Evolutionary conservation across 164 flowering plant species (phyloP), one percentile per base, ranked within the genome.

Genomic region (Vitis vinifera): DNA sequence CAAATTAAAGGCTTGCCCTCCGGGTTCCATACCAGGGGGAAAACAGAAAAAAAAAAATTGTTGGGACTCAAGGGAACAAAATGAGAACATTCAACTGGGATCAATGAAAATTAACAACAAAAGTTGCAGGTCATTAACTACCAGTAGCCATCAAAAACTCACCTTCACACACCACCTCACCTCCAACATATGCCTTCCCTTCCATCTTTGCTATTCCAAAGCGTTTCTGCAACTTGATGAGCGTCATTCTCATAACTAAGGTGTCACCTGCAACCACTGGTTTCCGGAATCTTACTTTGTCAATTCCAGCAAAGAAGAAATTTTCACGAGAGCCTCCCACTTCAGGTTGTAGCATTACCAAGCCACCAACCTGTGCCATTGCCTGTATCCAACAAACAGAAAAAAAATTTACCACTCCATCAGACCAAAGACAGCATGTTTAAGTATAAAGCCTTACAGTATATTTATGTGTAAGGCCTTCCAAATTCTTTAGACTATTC

Each of bases 321-420:
- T 85, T 91, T 0, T 87, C 91, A 16, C 86, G 84, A 30, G 96
- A 90, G 61, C 96, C 97, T 62, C 96, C 99, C 15, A 91, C 92
- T 74, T 94, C 99, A 2, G 97, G 97, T 76, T 93, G 95, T 82
- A 93, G 85, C 98, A 94, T 90, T 30, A 92, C 93, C 63, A 94
- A n/a, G 49, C 99, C 99, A 68, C 98, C 99, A 60, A 92, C 98
- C 66, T 94, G 99, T 14, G 98, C 99, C 98, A 94, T 77, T 72
- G 98, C 99, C 99, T 92, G 85, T 3, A 76, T 51, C 51, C 63
- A 82, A 67, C 59, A 67, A 63, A 51, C 51, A 67, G 30, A n/a
- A 30, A 65, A 47, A 55, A 31, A 8, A 8, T 14, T 70, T 51
- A 70, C 11, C 11, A 48, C 55, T 63, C 62, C 15, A 52, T 49